These are phyloP conservation scores for Alternaria sp. DNA, from an alignment of 2,329 filamentous ascomycete genomes.

Conservation along the genomic window DNA sequence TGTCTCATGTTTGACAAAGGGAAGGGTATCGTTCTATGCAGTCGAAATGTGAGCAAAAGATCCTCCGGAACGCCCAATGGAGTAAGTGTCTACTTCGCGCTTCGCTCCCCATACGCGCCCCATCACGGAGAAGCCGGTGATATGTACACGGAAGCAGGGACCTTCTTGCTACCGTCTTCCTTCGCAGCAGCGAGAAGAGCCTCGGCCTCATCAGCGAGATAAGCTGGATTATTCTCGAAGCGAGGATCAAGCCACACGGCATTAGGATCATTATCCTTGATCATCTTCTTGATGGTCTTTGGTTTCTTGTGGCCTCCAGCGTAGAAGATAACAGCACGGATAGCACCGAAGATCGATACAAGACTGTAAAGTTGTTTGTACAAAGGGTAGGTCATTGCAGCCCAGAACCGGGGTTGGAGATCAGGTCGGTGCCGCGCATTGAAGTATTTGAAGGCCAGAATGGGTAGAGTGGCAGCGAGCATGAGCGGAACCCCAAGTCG, in stretches of 20 bases:
- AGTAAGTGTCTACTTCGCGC: neutral
- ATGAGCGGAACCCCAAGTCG: slow-evolving; percentile 19
- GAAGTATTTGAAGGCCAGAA: slow-evolving; percentile 22
- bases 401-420: slow-evolving; percentile 24
- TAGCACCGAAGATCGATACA: slow-evolving; percentile 23
- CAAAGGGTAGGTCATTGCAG: slow-evolving; percentile 17
- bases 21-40: neutral
- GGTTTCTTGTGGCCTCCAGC: slow-evolving; percentile 23
- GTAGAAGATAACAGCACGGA: slow-evolving; percentile 21
- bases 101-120: neutral
- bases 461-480: slow-evolving; percentile 21
- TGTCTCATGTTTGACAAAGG: neutral
- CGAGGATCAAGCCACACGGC: slow-evolving; percentile 27
- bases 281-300: slow-evolving; percentile 24
- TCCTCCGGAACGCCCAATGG: neutral
- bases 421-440: slow-evolving; percentile 23
- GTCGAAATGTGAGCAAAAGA: neutral
- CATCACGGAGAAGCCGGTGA: neutral
- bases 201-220: slow-evolving; percentile 23
- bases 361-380: slow-evolving; percentile 28
- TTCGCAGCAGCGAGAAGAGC: neutral
- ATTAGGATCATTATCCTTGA: slow-evolving; percentile 21
- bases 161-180: neutral
- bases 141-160: neutral
- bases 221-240: slow-evolving; percentile 23